phyloP scores from a whole-genome alignment of 345 rosid species.

The Xanthoceras sorbifolium region DNA sequence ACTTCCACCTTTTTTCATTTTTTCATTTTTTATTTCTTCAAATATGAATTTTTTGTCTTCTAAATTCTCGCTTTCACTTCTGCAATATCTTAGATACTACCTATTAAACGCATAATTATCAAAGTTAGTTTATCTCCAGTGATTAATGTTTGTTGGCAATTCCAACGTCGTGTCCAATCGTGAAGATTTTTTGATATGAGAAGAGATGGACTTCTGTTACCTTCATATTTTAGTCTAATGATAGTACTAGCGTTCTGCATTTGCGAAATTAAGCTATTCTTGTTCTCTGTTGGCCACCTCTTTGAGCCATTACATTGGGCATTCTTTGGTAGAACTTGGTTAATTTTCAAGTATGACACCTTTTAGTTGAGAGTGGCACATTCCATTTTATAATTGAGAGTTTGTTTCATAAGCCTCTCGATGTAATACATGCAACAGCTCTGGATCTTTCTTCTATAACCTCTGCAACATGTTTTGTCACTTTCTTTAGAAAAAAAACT shows the following conservation, averaged over 20 bases:
- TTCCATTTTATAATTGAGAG: not conserved
- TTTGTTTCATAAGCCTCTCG: not conserved
- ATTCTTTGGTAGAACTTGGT: not conserved
- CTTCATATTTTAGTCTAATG: too few species aligned
- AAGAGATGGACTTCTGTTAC: too few species aligned
- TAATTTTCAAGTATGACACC: not conserved
- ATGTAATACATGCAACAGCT: too few species aligned
- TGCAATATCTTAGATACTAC: too few species aligned
- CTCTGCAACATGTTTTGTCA: too few species aligned
- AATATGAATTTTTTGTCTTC: not conserved
- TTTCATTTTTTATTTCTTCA: not conserved
- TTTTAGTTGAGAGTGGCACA: too few species aligned
- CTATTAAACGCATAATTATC: too few species aligned
- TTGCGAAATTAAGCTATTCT: not conserved
- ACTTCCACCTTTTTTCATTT: not conserved
- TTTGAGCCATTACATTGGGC: not conserved
- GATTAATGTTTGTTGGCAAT: not conserved
- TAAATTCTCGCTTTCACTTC: not conserved
- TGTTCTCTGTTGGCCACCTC: not conserved
- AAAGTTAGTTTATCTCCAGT: too few species aligned
- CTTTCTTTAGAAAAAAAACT: too few species aligned
- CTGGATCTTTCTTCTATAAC: too few species aligned
- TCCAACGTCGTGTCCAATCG: not conserved
- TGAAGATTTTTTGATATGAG: not conserved
- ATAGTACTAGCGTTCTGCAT: not conserved